These are phyloP conservation scores for Suillus placidus DNA, from an alignment of 768 basidiomycete species.

Conservation along the genomic window DNA sequence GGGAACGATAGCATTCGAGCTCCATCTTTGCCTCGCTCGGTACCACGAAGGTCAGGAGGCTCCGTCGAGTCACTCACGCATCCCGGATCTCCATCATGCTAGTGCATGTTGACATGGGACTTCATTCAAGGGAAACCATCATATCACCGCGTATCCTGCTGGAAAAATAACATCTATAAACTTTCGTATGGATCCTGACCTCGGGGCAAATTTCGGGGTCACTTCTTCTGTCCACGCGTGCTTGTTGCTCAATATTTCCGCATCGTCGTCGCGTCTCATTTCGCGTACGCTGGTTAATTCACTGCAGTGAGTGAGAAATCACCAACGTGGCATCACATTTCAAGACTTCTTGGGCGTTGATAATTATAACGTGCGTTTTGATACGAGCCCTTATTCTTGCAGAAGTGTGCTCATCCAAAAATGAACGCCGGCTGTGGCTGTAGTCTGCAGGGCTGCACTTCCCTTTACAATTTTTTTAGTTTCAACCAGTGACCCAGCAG, in stretches of 20 bases:
- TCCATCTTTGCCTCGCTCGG: not conserved
- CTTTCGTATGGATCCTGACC: not conserved
- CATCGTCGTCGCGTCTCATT: not conserved
- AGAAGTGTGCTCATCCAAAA: conserved; percentile 5
- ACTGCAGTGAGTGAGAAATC: conserved; percentile 6
- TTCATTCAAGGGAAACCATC: not conserved
- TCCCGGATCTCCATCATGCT: not conserved
- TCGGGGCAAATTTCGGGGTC: not conserved
- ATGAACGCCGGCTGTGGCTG: conserved; percentile 8
- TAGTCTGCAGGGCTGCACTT: conserved; percentile 22
- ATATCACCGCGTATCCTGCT: not conserved
- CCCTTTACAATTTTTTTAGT: conserved; percentile 46
- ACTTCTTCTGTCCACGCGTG: not conserved
- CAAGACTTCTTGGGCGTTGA: not conserved
- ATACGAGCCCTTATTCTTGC: not conserved
- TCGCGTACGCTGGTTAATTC: conserved; percentile 1
- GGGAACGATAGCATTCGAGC: not conserved
- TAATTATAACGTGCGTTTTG: conserved; percentile 7
- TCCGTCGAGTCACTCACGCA: not conserved
- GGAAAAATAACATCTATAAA: not conserved
- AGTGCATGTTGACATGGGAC: not conserved
- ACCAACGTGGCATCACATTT: not conserved
- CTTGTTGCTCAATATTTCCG: conserved; percentile 2
- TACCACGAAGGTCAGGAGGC: conserved; percentile 1
- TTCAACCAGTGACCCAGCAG: conserved; percentile 48